phyloP scores from a whole-genome alignment of 805 yeast species.

The Candida ipomoeae region DNA sequence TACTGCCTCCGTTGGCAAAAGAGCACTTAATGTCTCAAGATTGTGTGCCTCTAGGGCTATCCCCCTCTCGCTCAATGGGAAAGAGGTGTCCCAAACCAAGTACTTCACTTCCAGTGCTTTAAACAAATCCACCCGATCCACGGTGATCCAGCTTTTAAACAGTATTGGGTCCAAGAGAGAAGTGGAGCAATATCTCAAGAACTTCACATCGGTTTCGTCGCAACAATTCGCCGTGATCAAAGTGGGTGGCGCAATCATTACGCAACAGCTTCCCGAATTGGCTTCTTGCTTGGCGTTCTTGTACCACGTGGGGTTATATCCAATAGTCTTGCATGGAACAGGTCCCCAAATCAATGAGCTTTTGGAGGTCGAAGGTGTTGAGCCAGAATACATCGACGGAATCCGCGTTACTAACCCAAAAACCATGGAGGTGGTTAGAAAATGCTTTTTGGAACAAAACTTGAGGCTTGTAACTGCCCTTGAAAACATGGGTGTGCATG shows the following conservation, averaged over 20 bases:
- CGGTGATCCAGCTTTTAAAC: slow-evolving; percentile 90
- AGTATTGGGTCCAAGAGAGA: slow-evolving; percentile 97
- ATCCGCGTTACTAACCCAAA: slow-evolving; percentile 91
- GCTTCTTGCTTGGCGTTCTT: slow-evolving; percentile 94
- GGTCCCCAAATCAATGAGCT: slow-evolving; percentile 98
- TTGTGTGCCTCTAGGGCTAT: neutral
- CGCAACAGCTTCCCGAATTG: slow-evolving; percentile 86
- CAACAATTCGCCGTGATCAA: slow-evolving; percentile 98
- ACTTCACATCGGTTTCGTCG: slow-evolving; percentile 92
- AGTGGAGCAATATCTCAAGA: slow-evolving; percentile 94
- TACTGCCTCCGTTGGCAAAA: slow-evolving; percentile 7
- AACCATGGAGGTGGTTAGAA: slow-evolving; percentile 94
- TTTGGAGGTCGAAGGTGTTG: slow-evolving; percentile 89
- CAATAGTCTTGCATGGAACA: slow-evolving; percentile 95
- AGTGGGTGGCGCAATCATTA: slow-evolving; percentile 98
- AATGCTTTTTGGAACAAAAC: slow-evolving; percentile 93
- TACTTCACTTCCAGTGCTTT: slow-evolving; percentile 8
- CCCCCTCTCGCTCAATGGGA: neutral
- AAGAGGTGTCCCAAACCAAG: slow-evolving; percentile 2
- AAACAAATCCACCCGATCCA: slow-evolving; percentile 71
- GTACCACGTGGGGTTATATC: slow-evolving; percentile 95
- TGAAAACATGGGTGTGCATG: slow-evolving; percentile 94
- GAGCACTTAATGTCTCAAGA: slow-evolving; percentile 8
- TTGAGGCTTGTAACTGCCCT: slow-evolving; percentile 91
- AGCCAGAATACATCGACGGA: slow-evolving; percentile 94